These are phyloP conservation scores for Cytospora piceicola DNA, from an alignment of 2,329 filamentous ascomycete species.

Conservation along the genomic window DNA sequence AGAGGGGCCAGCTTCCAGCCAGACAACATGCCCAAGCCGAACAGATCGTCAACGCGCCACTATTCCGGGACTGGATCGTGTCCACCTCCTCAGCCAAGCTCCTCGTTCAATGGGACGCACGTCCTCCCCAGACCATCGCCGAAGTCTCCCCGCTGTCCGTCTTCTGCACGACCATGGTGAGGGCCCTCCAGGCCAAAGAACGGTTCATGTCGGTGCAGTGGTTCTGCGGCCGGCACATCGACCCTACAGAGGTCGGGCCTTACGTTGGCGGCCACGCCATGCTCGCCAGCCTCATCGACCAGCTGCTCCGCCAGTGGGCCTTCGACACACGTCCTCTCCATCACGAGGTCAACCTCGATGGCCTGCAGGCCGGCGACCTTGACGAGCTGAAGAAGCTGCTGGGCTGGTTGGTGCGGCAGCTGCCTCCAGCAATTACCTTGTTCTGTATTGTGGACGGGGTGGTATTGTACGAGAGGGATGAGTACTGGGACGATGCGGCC, in stretches of 20 bases:
- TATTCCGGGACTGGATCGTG: slow-evolving; percentile 4
- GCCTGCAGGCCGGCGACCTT: neutral
- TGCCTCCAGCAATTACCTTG: neutral
- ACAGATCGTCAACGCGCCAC: slow-evolving; percentile 1
- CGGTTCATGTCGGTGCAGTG: slow-evolving; percentile 1
- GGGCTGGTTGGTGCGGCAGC: neutral
- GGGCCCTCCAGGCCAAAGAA: neutral
- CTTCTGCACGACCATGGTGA: slow-evolving; percentile 6
- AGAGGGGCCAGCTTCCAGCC: neutral
- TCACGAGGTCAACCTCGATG: neutral
- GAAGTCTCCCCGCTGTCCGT: slow-evolving; percentile 4
- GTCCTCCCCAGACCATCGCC: neutral
- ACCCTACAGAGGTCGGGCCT: neutral
- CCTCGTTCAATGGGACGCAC: slow-evolving; percentile 7
- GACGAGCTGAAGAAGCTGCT: slow-evolving; percentile 3
- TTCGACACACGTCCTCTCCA: neutral
- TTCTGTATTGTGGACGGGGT: slow-evolving; percentile 10
- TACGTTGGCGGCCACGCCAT: slow-evolving; percentile 7
- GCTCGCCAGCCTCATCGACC: slow-evolving; percentile 9
- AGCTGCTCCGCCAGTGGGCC: neutral
- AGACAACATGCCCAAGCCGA: neutral
- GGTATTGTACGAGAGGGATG: slow-evolving; percentile 9
- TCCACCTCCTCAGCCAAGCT: neutral
- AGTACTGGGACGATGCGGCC: neutral
- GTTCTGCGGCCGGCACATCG: slow-evolving; percentile 12